These are phyloP conservation scores for Purpureocillium takamizusanense DNA, from an alignment of 2,329 filamentous ascomycete genomes.

Conservation along the genomic window DNA sequence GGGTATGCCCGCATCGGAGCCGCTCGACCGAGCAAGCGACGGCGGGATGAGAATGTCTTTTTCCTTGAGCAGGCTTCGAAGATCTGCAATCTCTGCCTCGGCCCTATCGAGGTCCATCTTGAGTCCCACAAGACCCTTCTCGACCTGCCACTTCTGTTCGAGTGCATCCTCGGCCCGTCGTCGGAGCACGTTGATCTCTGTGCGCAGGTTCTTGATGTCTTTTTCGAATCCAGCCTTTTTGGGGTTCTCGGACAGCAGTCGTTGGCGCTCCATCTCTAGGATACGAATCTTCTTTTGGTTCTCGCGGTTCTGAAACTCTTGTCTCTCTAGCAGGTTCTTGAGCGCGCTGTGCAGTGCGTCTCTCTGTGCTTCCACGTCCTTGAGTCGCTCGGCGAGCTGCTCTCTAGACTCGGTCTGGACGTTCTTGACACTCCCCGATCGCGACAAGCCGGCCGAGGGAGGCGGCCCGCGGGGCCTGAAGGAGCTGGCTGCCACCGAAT, in stretches of 20 bases:
- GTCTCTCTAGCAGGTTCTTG: constrained; percentile 74
- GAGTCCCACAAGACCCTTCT: constrained; percentile 77
- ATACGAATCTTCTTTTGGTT: constrained; percentile 71
- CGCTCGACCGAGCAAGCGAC: constrained; percentile 38
- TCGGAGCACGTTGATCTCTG: constrained; percentile 77
- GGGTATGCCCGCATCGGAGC: constrained; percentile 13
- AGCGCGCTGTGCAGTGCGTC: constrained; percentile 86
- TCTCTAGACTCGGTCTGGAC: constrained; percentile 51
- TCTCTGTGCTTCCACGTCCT: constrained; percentile 87
- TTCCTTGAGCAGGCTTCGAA: constrained; percentile 69
- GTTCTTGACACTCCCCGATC: constrained; percentile 51
- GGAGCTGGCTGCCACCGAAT: constrained; percentile 53
- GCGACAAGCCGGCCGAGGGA: constrained; percentile 36
- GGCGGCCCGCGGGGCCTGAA: constrained; percentile 29
- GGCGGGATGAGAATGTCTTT: constrained; percentile 72
- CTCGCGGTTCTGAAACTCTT: constrained; percentile 75
- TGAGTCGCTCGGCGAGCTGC: constrained; percentile 66
- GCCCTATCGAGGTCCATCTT: constrained; percentile 97
- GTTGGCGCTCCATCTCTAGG: constrained; percentile 71
- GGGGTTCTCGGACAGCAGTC: constrained; percentile 59
- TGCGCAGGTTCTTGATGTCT: constrained; percentile 70
- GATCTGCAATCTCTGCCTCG: constrained; percentile 82
- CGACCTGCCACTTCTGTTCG: constrained; percentile 92
- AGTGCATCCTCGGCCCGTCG: constrained; percentile 87
- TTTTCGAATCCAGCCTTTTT: constrained; percentile 72